Evolutionary conservation across 768 basidiomycete genomes (phyloP).

Genomic region (Suillus ampliporus): DNA sequence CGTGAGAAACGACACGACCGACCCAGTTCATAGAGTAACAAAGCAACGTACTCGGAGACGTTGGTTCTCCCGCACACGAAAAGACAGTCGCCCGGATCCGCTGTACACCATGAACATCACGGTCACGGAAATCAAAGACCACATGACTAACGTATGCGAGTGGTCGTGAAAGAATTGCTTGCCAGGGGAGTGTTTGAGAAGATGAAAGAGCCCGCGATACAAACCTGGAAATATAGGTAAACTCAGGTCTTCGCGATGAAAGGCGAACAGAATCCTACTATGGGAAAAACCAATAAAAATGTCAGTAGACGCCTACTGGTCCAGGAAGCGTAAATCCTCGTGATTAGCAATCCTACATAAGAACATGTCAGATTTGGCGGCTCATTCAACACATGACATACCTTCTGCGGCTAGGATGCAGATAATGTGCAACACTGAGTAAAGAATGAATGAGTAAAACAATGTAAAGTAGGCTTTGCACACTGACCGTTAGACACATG

Average conservation of each 20-base stretch:
- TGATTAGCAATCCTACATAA: background rate
- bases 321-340: background rate
- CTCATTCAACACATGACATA: background rate
- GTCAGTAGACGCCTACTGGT: background rate
- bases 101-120: background rate
- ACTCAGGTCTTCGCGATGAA: background rate
- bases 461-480: background rate
- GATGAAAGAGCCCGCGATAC: background rate
- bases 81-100: background rate
- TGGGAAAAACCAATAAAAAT: background rate
- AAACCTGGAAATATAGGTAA: background rate
- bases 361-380: background rate
- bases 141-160: background rate
- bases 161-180: background rate
- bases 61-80: background rate
- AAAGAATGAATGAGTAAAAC: background rate
- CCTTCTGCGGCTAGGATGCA: background rate
- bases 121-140: background rate
- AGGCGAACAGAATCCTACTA: background rate
- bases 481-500: background rate
- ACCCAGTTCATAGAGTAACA: background rate
- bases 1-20: background rate
- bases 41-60: background rate
- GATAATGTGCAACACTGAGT: background rate
- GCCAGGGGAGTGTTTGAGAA: background rate